A percentile compares a stretch with the other conserved stretches of the same genome.
Evolutionary conservation across 441 rosid genomes (phyloP).

Genomic region (Populus trichocarpa): DNA sequence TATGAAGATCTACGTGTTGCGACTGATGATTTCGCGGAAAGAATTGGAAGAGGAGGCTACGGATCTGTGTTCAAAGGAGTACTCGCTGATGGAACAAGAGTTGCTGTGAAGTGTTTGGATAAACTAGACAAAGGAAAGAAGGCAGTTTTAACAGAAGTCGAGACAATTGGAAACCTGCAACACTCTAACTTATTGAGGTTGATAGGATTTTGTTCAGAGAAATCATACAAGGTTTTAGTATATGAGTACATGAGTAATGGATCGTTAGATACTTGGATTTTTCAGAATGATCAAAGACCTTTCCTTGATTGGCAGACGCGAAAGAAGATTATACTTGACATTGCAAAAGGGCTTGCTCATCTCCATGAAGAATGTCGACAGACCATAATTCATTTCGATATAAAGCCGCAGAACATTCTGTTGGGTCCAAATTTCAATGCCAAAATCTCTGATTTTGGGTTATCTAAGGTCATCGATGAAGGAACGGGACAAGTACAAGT

Average conservation of each 20-base stretch:
- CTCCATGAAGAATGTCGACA: slow-evolving; percentile 20
- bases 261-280: slow-evolving; percentile 19
- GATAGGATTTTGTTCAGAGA: slow-evolving; percentile 19
- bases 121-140: slow-evolving; percentile 4
- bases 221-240: slow-evolving; percentile 12
- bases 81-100: slow-evolving; percentile 1
- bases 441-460: no score
- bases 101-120: slow-evolving; percentile 18
- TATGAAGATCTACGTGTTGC: neutral
- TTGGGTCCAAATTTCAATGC: no score
- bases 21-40: slow-evolving; percentile 12
- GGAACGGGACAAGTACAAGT: slow-evolving; percentile 11
- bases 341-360: slow-evolving; percentile 21
- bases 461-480: slow-evolving; percentile 4
- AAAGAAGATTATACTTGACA: slow-evolving; percentile 20
- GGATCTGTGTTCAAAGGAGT: slow-evolving; percentile 15
- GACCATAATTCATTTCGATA: slow-evolving; percentile 18
- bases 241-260: slow-evolving; percentile 18
- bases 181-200: slow-evolving; percentile 19
- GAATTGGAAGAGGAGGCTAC: slow-evolving; percentile 20
- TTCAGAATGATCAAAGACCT: neutral
- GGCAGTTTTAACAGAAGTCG: slow-evolving; percentile 18
- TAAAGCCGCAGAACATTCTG: slow-evolving; percentile 19
- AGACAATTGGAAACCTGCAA: slow-evolving; percentile 21
- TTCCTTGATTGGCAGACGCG: slow-evolving; percentile 11